Evolutionary conservation across 495 filamentous ascomycete species (phyloP), one percentile per base, ranked within the genome.

Genomic region (Aspergillus coremiiformis): DNA sequence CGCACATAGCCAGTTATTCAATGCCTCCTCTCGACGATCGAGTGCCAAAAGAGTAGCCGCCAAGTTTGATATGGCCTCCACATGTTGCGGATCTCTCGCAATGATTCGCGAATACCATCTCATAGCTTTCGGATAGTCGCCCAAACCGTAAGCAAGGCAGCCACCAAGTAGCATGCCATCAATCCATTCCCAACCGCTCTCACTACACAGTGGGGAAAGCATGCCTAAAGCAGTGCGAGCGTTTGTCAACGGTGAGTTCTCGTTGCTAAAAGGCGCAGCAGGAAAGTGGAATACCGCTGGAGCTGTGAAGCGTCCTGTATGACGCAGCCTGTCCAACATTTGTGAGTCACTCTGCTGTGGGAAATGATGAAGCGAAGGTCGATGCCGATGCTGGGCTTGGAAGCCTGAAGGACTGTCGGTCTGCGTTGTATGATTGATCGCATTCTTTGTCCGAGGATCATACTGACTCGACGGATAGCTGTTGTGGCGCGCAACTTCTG

Each of bases 141-240:
- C 88, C 10, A 98, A 71, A 9, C 89, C 94, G 74, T 96, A 97
- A 33, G 94, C 86, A 45, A 98, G 74, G 63, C 93, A 98, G 5
- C 93, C 93, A 29, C 85, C 91, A 14, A 98, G 79, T 20, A 96
- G 73, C 78, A 98, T 95, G 14, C 94, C 93, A 66, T 97, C 92
- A 49, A 92, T 82, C 93, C 93, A 98, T 57, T 84, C 81, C 90
- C 92, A 95, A 14, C 78, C 79, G 62, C 89, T 92, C 60, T 95
- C 87, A 58, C 83, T 83, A 66, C 91, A 95, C 22, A 96, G 71
- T 56, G 82, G 82, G 24, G 83, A 86, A 10, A 98, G 71, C 66
- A 90, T 84, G 26, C 93, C 86, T 33, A 96, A 67, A 29, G 90
- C 86, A 14, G 80, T 75, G 46, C 74, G 79, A 2, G 91, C 90